Base-by-base conservation (phyloP, 306 rosid species). In the Casuarina glauca region DNA sequence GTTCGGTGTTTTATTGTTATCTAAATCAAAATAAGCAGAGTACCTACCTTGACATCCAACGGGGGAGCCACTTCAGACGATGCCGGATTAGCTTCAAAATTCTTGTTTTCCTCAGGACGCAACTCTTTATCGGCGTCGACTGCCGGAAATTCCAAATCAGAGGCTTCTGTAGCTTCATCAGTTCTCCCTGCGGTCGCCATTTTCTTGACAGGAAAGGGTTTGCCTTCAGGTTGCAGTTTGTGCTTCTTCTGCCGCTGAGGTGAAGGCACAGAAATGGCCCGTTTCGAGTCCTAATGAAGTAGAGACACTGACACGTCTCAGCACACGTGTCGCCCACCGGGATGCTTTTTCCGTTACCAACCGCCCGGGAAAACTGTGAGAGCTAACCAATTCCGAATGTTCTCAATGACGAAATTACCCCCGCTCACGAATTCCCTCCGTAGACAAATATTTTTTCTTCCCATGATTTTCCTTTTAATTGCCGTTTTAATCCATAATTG, bases 21-120 rank as follows among this genome's bases (percentile, higher is more conserved):
- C 5, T 2, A 63, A 38, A 63, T 63, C 17, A 63, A 63, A 63
- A 11, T 4, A 62, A 36, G 42, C 17, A 63, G 35, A 67, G 5
- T 6, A 17, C 8, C 49, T 75, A 86, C 95, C 93, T 85, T 78
- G 13, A 36, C 73, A 69, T 84, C 90, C 86, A 76, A 80, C 62
- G 90, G 70, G 81, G 79, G 74, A 73, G 86, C 85, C 26, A 86
- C 81, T 77, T 87, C 74, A 41, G 89, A 83, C 36, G 91, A 88
- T 38, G 50, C 3, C 48, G 87, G 83, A 80, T 92, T 91, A 71
- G 79, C 82, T 39, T 89, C 51, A 55, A 84, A 80, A 5, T 79
- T 57, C 26, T 74, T 82, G 46, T 82, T 77, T 1, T 8, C 39
- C 19, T 76, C 84, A 36, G 86, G 88, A 67, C 78, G 78, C 78